Evolutionary conservation across 1,284 basidiomycete species (phyloP), one percentile per base, ranked within the genome.

Genomic region (Ustilago hordei): DNA sequence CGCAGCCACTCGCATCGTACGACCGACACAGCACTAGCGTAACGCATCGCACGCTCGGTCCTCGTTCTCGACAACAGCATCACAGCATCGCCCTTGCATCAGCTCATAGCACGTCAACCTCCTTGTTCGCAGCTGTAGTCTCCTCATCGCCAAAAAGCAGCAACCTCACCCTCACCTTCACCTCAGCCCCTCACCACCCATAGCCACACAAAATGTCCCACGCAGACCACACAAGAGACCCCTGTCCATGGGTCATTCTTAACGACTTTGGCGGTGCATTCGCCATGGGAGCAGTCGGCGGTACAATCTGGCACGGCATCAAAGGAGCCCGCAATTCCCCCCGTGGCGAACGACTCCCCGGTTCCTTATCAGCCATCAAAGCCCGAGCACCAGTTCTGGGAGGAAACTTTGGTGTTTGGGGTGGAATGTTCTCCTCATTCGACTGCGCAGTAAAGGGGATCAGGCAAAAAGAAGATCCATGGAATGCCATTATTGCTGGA

Each of bases 281-380:
- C 86, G 91, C 94, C 39, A 96, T 96, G 95, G 95, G 94, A 86
- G 93, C 94, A 28, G 91, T 96, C 57, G 95, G 95, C 81, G 95
- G 96, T 82, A 95, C 94, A 79, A 95, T 99, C 85, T 99, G 96
- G 96, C 95, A 99, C 88, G 95, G 95, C 79, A 95, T 98, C 86
- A 99, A 99, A 88, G 97, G 96, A 70, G 95, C 95, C 17, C 90
- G 96, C 81, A 99, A 98, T 88, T 96, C 95, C 71, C 96, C 96
- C 67, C 90, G 92, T 86, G 97, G 97, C 53, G 95, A 98, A 87
- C 93, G 96, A 58, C 89, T 97, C 57, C 91, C 94, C 54, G 95
- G 96, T 60, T 95, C 97, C 19, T 88, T 98, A 68, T 94, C 95
- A 38, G 95, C 95, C 54, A 95, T 99, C 89, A 99, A 99, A 89